phyloP scores from a whole-genome alignment of 2,329 filamentous ascomycete species.

The Trichophyton rubrum region DNA sequence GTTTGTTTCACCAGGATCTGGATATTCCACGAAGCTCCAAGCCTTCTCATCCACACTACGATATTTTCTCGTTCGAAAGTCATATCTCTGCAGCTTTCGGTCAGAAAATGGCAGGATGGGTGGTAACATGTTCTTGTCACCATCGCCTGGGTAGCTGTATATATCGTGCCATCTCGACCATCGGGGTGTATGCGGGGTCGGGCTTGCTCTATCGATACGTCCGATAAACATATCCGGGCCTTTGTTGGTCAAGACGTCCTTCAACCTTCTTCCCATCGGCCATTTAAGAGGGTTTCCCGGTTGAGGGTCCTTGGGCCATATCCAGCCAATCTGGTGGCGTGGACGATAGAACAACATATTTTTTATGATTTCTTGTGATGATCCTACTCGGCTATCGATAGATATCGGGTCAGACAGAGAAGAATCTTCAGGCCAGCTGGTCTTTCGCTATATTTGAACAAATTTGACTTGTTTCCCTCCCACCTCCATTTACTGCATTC shows the following conservation, averaged over 20 bases:
- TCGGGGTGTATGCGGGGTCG: constrained; percentile 7
- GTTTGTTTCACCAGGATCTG: constrained; percentile 11
- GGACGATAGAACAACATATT: neutral
- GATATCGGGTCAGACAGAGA: neutral
- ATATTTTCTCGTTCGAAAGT: constrained; percentile 24
- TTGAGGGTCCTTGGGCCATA: constrained; percentile 29
- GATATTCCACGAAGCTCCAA: constrained; percentile 24
- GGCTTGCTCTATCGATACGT: constrained; percentile 12
- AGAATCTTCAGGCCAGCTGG: neutral
- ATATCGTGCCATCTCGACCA: constrained; percentile 15
- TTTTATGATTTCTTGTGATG: neutral
- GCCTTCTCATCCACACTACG: constrained; percentile 18
- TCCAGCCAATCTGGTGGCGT: constrained; percentile 17
- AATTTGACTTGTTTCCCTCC: neutral
- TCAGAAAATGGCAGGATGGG: constrained; percentile 14
- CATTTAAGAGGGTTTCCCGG: constrained; percentile 23
- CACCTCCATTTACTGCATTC: neutral
- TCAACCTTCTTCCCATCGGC: constrained; percentile 22
- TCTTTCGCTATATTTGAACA: neutral
- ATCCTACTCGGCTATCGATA: neutral
- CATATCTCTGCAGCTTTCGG: constrained; percentile 19
- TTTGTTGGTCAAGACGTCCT: constrained; percentile 27
- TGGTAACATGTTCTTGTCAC: constrained; percentile 5
- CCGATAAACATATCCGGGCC: constrained; percentile 35
- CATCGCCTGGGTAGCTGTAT: constrained; percentile 6